phyloP scores from a whole-genome alignment of 345 rosid species.

The Toxicodendron radicans region DNA sequence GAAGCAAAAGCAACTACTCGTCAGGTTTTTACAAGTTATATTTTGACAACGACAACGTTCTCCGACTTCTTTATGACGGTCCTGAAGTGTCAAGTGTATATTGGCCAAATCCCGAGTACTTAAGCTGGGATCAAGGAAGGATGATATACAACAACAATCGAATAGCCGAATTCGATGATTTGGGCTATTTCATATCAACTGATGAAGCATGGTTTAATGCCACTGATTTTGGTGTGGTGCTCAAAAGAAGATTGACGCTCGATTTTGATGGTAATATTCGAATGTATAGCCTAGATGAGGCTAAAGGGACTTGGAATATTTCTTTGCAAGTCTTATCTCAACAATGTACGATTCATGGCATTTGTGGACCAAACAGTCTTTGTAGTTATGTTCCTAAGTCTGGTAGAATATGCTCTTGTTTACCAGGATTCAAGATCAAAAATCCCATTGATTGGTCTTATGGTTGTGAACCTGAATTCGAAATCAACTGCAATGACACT shows the following conservation, averaged over 20 bases:
- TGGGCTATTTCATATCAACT: constrained; percentile 30
- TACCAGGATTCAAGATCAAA: constrained; percentile 28
- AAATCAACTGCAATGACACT: constrained; percentile 2
- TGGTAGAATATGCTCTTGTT: constrained; percentile 39
- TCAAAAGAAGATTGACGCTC: constrained; percentile 33
- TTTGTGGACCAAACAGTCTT: constrained; percentile 36
- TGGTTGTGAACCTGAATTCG: constrained; percentile 34
- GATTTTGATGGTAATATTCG: constrained; percentile 43
- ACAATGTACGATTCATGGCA: constrained; percentile 31
- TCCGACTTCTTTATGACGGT: constrained; percentile 28
- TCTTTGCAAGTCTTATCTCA: constrained; percentile 24
- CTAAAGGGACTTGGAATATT: constrained; percentile 24
- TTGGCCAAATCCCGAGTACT: constrained; percentile 27
- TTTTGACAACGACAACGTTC: constrained; percentile 29
- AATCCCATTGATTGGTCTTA: constrained; percentile 30
- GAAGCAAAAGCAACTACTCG: constrained; percentile 31
- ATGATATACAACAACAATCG: constrained; percentile 29
- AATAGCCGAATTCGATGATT: constrained; percentile 23
- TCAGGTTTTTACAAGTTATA: constrained; percentile 27
- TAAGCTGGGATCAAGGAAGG: background rate
- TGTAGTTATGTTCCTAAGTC: constrained; percentile 21
- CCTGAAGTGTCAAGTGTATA: constrained; percentile 26
- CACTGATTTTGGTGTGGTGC: constrained; percentile 27
- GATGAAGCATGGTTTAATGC: constrained; percentile 24
- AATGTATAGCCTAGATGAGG: constrained; percentile 28